These are phyloP conservation scores for Saturnispora halmiae DNA, from an alignment of 805 yeast species.

Conservation along the genomic window DNA sequence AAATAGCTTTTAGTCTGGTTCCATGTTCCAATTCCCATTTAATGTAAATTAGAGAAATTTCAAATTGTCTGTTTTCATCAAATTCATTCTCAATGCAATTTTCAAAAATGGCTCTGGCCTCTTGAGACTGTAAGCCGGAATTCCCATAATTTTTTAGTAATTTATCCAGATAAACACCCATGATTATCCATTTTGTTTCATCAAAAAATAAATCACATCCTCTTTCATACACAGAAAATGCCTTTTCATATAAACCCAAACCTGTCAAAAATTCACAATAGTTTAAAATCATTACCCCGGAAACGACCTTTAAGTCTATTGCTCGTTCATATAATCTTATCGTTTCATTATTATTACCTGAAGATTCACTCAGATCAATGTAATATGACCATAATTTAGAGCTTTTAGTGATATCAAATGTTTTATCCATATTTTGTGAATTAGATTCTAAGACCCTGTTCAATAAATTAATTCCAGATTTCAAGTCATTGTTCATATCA, in stretches of 20 bases:
- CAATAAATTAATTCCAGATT: neutral
- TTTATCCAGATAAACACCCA: constrained; percentile 57
- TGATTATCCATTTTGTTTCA: constrained; percentile 57
- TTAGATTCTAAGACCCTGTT: constrained; percentile 22
- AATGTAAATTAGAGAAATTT: constrained; percentile 46
- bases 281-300: constrained; percentile 56
- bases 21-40: constrained; percentile 55
- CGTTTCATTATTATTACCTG: constrained; percentile 35
- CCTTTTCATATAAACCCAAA: constrained; percentile 36
- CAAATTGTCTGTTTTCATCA: constrained; percentile 10
- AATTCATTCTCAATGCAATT: constrained; percentile 38
- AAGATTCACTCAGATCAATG: constrained; percentile 58
- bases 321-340: constrained; percentile 42
- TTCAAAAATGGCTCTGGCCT: constrained; percentile 65
- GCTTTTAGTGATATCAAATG: constrained; percentile 51
- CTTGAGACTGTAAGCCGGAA: neutral
- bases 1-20: constrained; percentile 39
- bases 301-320: constrained; percentile 53
- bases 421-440: constrained; percentile 42
- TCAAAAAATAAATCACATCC: constrained; percentile 55
- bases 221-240: constrained; percentile 55
- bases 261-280: constrained; percentile 55
- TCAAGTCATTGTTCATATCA: constrained; percentile 22
- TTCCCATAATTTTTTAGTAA: constrained; percentile 18
- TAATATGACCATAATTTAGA: constrained; percentile 64